Evolutionary conservation across 1,284 basidiomycete genomes (phyloP), one percentile per base, ranked within the genome.

Genomic region (Bjerkandera adusta): DNA sequence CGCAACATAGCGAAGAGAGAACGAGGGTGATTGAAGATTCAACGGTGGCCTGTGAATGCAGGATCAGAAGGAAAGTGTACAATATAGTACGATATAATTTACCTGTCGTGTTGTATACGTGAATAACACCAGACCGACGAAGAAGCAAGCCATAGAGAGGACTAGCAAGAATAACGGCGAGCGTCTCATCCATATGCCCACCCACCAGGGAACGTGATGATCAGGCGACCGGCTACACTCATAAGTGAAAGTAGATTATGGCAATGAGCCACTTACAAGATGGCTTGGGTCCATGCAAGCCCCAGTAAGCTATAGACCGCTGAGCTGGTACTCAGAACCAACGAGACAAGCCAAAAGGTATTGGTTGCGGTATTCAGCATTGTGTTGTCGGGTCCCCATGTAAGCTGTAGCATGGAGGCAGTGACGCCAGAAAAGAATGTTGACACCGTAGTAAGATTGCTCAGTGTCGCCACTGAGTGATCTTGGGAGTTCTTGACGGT

Each of bases 181-280:
- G 15, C 80, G 69, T 57, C 83, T 83, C 60, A 85, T 83, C 83
- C 82, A 85, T 47, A 84, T 82, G 45, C 80, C 61, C 24, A 85
- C 80, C 81, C 82, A 84, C 79, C 81, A 83, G 0, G 82, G 82
- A 20, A 84, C 79, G 47, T 77, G 74, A 61, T 72, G 66, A 47
- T 70, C 67, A 43, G 74, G 75, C 8, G 74, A 76, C 22, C 75
- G 75, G 50, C 75, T 76, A 29, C 27, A 29, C 15, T 41, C 26
- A 41, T 36, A 7, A 16, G 25, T 6, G 12, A 29, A 30, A 29
- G n/a, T 29, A n/a, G 20, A 41, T 29, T 41, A 41, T 18, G n/a
- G n/a, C n/a, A n/a, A n/a, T n/a, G n/a, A n/a, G n/a, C n/a, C n/a
- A 73, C 81, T 58, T 61, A 83, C 81, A 83, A 84, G 76, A 83